phyloP scores from a whole-genome alignment of 2,329 filamentous ascomycete genomes.

The Trichoderma lentiforme region DNA sequence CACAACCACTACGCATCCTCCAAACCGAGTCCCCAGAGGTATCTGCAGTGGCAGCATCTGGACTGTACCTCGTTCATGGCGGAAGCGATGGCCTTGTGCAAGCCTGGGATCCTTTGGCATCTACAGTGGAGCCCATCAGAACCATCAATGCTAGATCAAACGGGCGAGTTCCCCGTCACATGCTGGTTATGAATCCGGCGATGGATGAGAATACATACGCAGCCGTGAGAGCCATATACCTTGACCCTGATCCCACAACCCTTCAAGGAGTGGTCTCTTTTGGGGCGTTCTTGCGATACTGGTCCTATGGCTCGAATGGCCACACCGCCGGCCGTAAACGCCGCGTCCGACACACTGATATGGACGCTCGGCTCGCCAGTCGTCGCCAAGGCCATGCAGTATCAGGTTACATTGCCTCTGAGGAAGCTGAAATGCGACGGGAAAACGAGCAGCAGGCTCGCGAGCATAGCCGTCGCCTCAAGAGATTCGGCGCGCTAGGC shows the following conservation, averaged over 20 bases:
- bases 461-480: conserved; percentile 67
- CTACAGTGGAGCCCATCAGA: conserved; percentile 70
- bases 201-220: conserved; percentile 71
- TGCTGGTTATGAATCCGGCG: conserved; percentile 51
- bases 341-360: conserved; percentile 65
- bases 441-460: conserved; percentile 66
- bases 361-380: conserved; percentile 44
- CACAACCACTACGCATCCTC: conserved; percentile 75
- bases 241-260: conserved; percentile 83
- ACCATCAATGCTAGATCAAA: conserved; percentile 85
- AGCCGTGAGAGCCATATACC: conserved; percentile 75
- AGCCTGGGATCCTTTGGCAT: conserved; percentile 93
- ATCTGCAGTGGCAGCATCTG: conserved; percentile 76
- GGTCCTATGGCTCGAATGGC: conserved; percentile 85
- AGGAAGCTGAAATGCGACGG: conserved; percentile 72
- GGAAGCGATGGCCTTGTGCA: conserved; percentile 94
- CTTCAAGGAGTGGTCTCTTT: conserved; percentile 84
- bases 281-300: conserved; percentile 84
- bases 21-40: conserved; percentile 88
- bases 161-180: conserved; percentile 73
- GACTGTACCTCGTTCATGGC: conserved; percentile 85
- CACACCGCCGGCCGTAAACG: conserved; percentile 75
- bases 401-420: conserved; percentile 80
- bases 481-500: conserved; percentile 70
- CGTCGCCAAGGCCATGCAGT: conserved; percentile 64